Evolutionary conservation across 2,329 filamentous ascomycete species (phyloP).

Genomic region (Taxawa tesnikishii): DNA sequence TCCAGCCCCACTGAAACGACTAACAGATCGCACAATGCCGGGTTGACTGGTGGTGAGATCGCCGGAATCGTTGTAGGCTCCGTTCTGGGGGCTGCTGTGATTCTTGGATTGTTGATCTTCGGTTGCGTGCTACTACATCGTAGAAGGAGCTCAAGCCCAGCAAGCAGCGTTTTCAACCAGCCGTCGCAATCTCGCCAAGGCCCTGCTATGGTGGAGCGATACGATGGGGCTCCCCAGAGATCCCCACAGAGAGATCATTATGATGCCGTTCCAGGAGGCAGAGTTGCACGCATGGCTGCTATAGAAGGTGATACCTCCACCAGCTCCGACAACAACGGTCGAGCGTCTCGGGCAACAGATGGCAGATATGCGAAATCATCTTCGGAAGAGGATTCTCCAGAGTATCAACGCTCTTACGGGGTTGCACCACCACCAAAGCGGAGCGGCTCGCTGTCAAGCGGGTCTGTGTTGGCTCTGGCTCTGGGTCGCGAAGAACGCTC

Average conservation of each 20-base stretch:
- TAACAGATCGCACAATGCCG: conserved; percentile 22
- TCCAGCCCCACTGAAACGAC: conserved; percentile 11
- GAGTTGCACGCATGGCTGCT: conserved; percentile 92
- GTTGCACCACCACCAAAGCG: conserved; percentile 51
- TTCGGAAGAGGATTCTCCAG: conserved; percentile 43
- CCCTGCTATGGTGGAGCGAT: conserved; percentile 25
- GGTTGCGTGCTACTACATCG: conserved; percentile 47
- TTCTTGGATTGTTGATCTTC: conserved; percentile 51
- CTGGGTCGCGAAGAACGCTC: conserved; percentile 58
- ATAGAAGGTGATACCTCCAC: conserved; percentile 63
- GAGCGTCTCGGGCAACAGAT: conserved; percentile 27
- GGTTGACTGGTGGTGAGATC: conserved; percentile 73
- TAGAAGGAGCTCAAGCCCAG: conserved; percentile 45
- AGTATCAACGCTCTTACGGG: conserved; percentile 40
- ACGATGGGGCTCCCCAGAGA: conserved; percentile 24
- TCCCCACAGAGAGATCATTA: conserved; percentile 31
- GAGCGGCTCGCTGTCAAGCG: conserved; percentile 80
- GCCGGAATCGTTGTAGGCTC: conserved; percentile 83
- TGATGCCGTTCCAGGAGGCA: conserved; percentile 69
- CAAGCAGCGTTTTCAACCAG: conserved; percentile 76
- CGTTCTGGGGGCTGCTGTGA: conserved; percentile 54
- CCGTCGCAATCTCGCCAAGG: conserved; percentile 52
- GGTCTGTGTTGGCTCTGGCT: conserved; percentile 33
- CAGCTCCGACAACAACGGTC: conserved; percentile 37
- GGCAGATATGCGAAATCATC: conserved; percentile 52